phyloP scores from a whole-genome alignment of 2,329 filamentous ascomycete genomes.

The Apiospora koreana region DNA sequence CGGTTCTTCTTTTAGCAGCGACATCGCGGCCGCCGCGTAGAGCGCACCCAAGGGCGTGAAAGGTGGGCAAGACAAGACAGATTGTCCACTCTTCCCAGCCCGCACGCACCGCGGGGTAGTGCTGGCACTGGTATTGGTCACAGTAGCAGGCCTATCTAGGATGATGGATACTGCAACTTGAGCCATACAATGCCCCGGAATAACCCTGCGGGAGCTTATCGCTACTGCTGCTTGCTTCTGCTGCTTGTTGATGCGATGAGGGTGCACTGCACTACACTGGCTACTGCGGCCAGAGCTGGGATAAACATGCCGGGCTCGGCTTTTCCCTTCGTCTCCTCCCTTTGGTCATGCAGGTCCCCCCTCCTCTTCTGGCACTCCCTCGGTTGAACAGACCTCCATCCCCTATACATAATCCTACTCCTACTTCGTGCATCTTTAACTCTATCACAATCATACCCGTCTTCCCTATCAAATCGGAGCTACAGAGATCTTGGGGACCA shows the following conservation, averaged over 20 bases:
- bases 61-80: not conserved
- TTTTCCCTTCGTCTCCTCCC: not conserved
- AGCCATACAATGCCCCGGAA: not conserved
- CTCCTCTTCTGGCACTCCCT: not conserved
- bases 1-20: slow-evolving; percentile 5
- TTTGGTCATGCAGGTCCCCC: slow-evolving; percentile 1
- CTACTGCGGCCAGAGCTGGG: slow-evolving; percentile 1
- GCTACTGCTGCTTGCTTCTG: not conserved
- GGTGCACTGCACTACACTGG: too few species aligned
- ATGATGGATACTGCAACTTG: not conserved
- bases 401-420: not conserved
- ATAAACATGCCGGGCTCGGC: slow-evolving; percentile 1
- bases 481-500: not conserved
- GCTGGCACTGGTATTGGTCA: not conserved
- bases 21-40: not conserved
- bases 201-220: not conserved
- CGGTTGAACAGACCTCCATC: not conserved
- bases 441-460: not conserved
- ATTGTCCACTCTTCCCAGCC: not conserved
- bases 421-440: not conserved
- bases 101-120: slow-evolving; percentile 1
- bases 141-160: not conserved
- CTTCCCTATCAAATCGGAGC: not conserved
- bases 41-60: not conserved
- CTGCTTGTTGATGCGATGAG: too few species aligned